These are phyloP conservation scores for Poa pratensis DNA, from an alignment of 176 grass and related monocot species.

Conservation along the genomic window DNA sequence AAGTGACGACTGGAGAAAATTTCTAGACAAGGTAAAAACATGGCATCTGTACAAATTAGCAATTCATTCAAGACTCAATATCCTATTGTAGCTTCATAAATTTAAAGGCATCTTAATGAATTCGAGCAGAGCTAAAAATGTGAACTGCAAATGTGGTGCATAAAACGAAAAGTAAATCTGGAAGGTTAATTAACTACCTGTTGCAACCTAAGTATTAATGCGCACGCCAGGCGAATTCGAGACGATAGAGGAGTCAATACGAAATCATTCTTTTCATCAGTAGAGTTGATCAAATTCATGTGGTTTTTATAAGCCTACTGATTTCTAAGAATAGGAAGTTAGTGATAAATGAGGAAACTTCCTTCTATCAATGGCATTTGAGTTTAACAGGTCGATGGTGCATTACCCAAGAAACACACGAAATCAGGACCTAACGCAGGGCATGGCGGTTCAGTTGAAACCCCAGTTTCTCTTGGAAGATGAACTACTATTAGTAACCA, in stretches of 20 bases:
- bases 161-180: background rate
- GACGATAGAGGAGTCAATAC: background rate
- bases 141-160: background rate
- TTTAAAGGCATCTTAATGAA: slow-evolving; percentile 5
- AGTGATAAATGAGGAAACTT: background rate
- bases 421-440: slow-evolving; percentile 1
- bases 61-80: background rate
- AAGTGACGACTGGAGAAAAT: background rate
- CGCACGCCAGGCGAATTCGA: background rate
- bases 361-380: background rate
- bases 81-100: slow-evolving; percentile 8
- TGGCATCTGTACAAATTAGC: background rate
- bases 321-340: background rate
- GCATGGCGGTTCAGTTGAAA: background rate
- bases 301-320: background rate
- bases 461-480: background rate
- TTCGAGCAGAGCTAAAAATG: background rate
- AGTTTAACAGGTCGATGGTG: slow-evolving; percentile 21
- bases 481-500: background rate
- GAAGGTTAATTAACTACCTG: background rate
- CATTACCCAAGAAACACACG: slow-evolving; percentile 10
- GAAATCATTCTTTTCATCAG: background rate
- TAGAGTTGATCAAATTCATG: slow-evolving; percentile 9
- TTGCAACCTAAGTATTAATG: background rate
- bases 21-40: slow-evolving; percentile 3